A percentile compares a stretch with the other conserved stretches of the same genome.
These are phyloP conservation scores for Zizania palustris DNA, from an alignment of 202 grass and related monocot species.

Conservation along the genomic window DNA sequence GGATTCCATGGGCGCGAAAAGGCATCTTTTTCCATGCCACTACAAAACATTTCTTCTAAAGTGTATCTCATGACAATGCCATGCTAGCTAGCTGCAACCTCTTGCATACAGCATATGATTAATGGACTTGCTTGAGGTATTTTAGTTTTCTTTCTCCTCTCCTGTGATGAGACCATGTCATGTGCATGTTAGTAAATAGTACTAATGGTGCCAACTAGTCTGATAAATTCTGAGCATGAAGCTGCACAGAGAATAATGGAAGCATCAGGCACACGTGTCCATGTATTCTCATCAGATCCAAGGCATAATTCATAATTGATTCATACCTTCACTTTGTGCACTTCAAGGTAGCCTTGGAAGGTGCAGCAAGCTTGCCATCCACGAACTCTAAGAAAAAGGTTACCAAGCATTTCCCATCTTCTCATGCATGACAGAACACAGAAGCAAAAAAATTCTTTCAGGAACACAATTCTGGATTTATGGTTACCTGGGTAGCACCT, in stretches of 20 bases:
- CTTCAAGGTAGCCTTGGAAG: not conserved
- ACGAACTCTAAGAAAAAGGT: not conserved
- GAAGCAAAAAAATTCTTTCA: not conserved
- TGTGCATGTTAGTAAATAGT: not conserved
- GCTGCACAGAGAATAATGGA: slow-evolving; percentile 24
- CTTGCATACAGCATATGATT: slow-evolving; percentile 30
- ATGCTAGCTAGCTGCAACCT: not conserved
- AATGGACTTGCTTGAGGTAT: not conserved
- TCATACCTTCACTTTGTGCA: slow-evolving; percentile 7
- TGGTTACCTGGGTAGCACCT: not conserved
- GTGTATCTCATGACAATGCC: not conserved
- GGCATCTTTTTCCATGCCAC: not conserved
- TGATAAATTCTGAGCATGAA: slow-evolving; percentile 26
- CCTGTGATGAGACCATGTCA: not conserved
- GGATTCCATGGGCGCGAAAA: not conserved
- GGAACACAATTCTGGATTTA: too few species aligned
- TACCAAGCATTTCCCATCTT: not conserved
- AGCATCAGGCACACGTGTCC: slow-evolving; percentile 34
- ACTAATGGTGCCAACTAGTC: not conserved
- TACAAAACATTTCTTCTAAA: too few species aligned
- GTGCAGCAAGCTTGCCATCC: not conserved
- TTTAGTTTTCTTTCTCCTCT: too few species aligned
- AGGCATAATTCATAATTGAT: not conserved
- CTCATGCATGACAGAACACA: not conserved
- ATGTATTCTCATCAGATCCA: slow-evolving; percentile 41